Evolutionary conservation across 257 asterid species (phyloP).

Genomic region (Jasminum sambac): DNA sequence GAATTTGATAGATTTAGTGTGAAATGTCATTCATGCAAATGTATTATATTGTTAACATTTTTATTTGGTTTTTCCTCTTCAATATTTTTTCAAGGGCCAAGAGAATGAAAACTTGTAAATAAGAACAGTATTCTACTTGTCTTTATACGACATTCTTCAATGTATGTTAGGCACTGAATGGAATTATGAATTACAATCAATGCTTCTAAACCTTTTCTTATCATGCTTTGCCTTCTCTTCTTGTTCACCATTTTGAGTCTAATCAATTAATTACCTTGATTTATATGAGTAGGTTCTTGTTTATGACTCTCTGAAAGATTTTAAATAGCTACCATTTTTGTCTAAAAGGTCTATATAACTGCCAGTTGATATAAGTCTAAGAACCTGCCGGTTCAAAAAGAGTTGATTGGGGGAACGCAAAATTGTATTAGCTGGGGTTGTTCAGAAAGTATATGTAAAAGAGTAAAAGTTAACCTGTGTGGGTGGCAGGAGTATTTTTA

Average conservation of each 20-base stretch:
- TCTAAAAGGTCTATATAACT: too few species aligned
- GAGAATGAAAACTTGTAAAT: background rate
- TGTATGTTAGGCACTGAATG: background rate
- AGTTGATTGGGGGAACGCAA: too few species aligned
- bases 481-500: too few species aligned
- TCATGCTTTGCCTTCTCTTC: background rate
- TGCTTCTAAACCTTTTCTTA: background rate
- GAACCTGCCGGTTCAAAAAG: too few species aligned
- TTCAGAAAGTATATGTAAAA: too few species aligned
- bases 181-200: background rate
- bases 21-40: background rate
- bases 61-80: background rate
- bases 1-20: background rate
- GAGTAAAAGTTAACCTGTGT: too few species aligned
- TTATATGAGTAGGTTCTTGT: background rate
- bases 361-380: too few species aligned
- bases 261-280: background rate
- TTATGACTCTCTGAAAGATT: background rate
- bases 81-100: background rate
- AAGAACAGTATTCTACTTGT: background rate
- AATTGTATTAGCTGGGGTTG: too few species aligned
- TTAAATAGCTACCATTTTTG: too few species aligned
- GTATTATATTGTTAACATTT: background rate
- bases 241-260: background rate
- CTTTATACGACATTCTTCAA: background rate